Base-by-base conservation (phyloP, 176 grass and related monocot species). In the Hsuehochloa calcarea region DNA sequence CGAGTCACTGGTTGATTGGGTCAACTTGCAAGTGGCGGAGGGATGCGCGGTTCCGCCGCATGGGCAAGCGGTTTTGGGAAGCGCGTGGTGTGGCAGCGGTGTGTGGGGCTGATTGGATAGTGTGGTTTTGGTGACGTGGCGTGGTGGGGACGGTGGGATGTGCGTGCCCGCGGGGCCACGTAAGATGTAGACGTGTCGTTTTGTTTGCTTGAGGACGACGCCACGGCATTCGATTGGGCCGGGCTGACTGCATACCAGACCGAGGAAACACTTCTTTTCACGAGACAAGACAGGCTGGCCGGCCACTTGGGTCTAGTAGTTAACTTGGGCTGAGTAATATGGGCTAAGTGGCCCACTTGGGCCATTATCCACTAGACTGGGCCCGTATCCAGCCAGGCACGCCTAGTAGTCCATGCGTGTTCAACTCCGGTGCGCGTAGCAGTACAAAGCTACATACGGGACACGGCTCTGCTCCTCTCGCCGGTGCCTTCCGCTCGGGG, bases 361-460 rank as follows among this genome's bases (percentile, higher is more conserved):
- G 20, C 0, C 19, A 22, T 7, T 9, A 25, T 25, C 43, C 43
- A 27, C 1, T 23, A 58, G 22, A 20, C 22, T 8, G 8, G 7
- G 3, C 22, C 55, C 3, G 1, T 58, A 10, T 10, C 8, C 3
- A 23, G 22, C 13, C 46, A 49, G 3, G 13, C 22, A 3, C 41
- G 5, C 14, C 6, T 3, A 51, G 12, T 52, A 27, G 66, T 71
- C 26, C 7, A 12, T 83, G 44, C 66, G 34, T 70, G n/a, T 78
- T 66, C 55, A 51, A 55, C 67, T 84, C 65, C 65, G 80, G 12
- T 72, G 26, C n/a, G 86, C 66, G 86, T 88, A 80, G 14, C 0
- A 52, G 15, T 3, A 54, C 16, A 34, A 31, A 56, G 47, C 68
- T 13, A 26, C 67, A 61, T 54, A 15, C 68, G 37, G 23, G 5